Conservation (phyloP, 495 filamentous ascomycete genomes). For the Penicillium atrosanguineum region DNA sequence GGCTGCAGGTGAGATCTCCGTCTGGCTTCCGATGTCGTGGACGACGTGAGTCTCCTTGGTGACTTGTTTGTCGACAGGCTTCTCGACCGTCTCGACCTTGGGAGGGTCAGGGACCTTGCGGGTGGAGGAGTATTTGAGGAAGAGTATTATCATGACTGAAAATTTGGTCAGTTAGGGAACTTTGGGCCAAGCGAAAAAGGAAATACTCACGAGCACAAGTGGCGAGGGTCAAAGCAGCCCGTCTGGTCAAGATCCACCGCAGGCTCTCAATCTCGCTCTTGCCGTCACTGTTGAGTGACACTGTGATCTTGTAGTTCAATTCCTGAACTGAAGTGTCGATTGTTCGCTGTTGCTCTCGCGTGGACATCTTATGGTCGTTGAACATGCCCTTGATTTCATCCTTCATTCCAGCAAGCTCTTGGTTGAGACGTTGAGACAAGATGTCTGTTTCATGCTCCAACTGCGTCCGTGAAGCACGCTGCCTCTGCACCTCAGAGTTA, state of each 20-base stretch:
- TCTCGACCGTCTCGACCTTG: conserved; percentile 30
- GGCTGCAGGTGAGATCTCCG: conserved; percentile 8
- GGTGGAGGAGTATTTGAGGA: conserved; percentile 45
- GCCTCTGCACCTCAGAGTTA: conserved; percentile 58
- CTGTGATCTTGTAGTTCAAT: conserved; percentile 90
- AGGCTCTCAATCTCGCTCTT: conserved; percentile 89
- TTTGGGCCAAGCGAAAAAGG: not conserved
- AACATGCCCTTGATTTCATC: conserved; percentile 95
- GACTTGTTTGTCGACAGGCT: conserved; percentile 30
- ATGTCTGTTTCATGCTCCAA: conserved; percentile 95
- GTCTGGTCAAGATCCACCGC: conserved; percentile 83
- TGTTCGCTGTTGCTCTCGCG: conserved; percentile 76
- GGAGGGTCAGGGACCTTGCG: conserved; percentile 32
- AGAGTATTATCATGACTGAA: conserved; percentile 47
- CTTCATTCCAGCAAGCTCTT: conserved; percentile 74
- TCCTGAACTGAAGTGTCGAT: conserved; percentile 86
- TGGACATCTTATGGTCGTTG: conserved; percentile 91
- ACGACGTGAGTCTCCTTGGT: conserved; percentile 23
- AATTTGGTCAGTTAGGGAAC: conserved; percentile 19
- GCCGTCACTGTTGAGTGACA: conserved; percentile 77
- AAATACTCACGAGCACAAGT: conserved; percentile 38
- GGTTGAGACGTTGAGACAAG: conserved; percentile 73
- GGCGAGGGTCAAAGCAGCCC: conserved; percentile 77
- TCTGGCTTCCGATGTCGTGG: conserved; percentile 15
- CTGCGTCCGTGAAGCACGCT: conserved; percentile 75